Base-by-base conservation (phyloP, 148 eudicot genomes). In the Agrostemma githago region DNA sequence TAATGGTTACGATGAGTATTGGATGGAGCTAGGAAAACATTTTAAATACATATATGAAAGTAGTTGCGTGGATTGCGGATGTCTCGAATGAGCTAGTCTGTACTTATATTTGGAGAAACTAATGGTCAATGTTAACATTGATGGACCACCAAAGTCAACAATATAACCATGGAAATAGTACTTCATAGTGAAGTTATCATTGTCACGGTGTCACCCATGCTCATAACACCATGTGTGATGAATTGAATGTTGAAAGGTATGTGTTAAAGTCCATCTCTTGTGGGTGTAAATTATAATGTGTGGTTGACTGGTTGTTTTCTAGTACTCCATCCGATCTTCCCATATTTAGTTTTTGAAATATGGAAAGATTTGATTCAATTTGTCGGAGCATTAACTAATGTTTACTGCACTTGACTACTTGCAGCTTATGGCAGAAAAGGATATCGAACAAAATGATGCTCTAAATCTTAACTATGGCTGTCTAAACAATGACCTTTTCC, bases 401-500 rank as follows among this genome's bases (percentile, higher is more conserved):
- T 26, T 42, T 65, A 6, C 34, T 19, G 39, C 69, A 51, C 34
- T 66, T 59, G 64, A 15, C 63, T 40, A 62, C 59, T 59, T 76
- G 76, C 75, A 93, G 98, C 95, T 91, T 62, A 75, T 89, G 73
- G 95, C 98, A 40, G 88, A 87, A 77, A 81, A 80, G 70, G 80
- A 86, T 70, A 89, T 94, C 56, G 80, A 89, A 65, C 85, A 75
- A 72, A 76, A 86, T 68, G 88, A 84, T 71, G 84, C 92, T 6
- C 76, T 94, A 68, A 82, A 83, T 74, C 91, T 94, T 40, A 94
- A 94, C 80, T 94, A 94, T 72, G 98, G 98, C 40, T 82, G 88
- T 71, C 83, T 94, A 82, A 91, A 74, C 78, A 94, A 91, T 72
- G 98, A 94, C 79, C 75, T 94, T 76, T 90, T 91, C 78, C 90